Evolutionary conservation across 2,329 filamentous ascomycete species (phyloP), one percentile per base, ranked within the genome.

Genomic region (Setomelanomma holmii): DNA sequence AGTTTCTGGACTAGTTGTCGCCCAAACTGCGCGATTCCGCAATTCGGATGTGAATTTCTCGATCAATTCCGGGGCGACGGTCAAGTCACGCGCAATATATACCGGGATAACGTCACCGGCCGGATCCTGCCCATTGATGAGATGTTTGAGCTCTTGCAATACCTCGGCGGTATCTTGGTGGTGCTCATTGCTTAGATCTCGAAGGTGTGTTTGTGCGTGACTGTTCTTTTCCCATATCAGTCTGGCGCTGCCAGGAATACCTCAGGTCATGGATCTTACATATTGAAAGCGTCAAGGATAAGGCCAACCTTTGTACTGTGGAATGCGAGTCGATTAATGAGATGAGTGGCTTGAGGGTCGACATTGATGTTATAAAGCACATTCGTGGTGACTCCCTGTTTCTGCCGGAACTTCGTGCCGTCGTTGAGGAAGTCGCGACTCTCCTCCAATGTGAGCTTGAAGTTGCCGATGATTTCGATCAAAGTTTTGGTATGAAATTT

Each of bases 401-500:
- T 60, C 20, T 43, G 40, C 7, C 49, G 39, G 36, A 61, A 58
- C 23, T 59, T 54, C 1, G 22, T 20, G 7, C 51, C 51, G 21
- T 61, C 55, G 14, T 56, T 40, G 20, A 63, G 49, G 8, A 59
- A 49, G 7, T 39, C 16, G 21, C 53, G 42, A 41, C 57, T 58
- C 16, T 58, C 60, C 33, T 53, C 45, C 3, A 63, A 16, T 1
- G 60, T 63, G 16, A 47, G 22, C 11, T 34, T 20, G 40, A 56
- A 63, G 30, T 63, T 51, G 19, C 60, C 60, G 35, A 61, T 51
- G 36, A 61, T 61, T 40, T 57, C 52, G 23, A 41, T 41, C 16
- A 61, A 36, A 1, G 53, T 49, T 10, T 43, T 44, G 7, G 49
- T 14, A 27, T 59, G 53, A 20, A 45, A 53, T 17, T 22, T 10